These are phyloP conservation scores for Phalaenopsis hybrid DNA, from an alignment of 116 monocot species.

Conservation along the genomic window DNA sequence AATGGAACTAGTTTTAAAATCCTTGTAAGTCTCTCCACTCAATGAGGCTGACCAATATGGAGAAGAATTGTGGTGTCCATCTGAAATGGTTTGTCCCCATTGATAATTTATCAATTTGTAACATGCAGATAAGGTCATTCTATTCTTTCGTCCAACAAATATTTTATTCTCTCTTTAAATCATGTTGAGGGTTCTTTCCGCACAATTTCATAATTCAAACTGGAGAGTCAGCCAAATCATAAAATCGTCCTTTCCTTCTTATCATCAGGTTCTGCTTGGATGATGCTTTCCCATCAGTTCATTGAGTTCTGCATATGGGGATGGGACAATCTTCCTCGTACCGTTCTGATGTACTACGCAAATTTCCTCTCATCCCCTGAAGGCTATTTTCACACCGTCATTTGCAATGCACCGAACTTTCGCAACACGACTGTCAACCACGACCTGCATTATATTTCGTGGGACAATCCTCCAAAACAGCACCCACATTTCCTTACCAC, in stretches of 20 bases:
- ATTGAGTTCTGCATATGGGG: slow-evolving; percentile 43
- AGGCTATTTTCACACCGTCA: slow-evolving; percentile 59
- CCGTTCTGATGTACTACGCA: slow-evolving; percentile 44
- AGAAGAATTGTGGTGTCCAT: too few species aligned
- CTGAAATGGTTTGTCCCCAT: too few species aligned
- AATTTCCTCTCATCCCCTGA: slow-evolving; percentile 58
- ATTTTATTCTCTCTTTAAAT: too few species aligned
- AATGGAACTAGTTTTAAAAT: too few species aligned
- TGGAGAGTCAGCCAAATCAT: too few species aligned
- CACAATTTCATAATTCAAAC: too few species aligned
- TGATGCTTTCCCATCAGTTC: slow-evolving; percentile 36
- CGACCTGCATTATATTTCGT: slow-evolving; percentile 52
- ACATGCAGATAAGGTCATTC: too few species aligned
- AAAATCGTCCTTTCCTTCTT: not conserved
- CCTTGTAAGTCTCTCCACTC: too few species aligned
- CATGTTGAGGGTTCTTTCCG: too few species aligned
- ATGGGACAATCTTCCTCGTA: slow-evolving; percentile 43
- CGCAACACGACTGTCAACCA: slow-evolving; percentile 46
- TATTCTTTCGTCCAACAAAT: too few species aligned
- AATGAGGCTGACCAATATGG: too few species aligned
- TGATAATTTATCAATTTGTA: too few species aligned
- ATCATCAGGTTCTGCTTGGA: slow-evolving; percentile 42
- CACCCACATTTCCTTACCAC: slow-evolving; percentile 34
- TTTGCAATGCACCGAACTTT: slow-evolving; percentile 38
- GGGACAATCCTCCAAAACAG: slow-evolving; percentile 46